Evolutionary conservation across 345 rosid species (phyloP).

Genomic region (Melastoma malabathricum): DNA sequence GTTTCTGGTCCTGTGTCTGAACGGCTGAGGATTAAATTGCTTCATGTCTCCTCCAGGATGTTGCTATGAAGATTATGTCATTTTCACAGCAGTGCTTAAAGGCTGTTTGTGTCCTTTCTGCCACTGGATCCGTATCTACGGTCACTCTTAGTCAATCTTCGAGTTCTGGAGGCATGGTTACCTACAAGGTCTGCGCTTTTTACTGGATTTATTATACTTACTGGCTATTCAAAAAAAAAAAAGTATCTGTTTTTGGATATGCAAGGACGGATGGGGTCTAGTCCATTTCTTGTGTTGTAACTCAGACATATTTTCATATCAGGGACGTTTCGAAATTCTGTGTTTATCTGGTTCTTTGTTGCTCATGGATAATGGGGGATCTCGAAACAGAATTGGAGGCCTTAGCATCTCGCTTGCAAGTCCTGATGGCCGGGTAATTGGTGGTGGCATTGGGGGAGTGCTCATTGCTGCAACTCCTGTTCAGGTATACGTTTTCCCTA

Average conservation of each 20-base stretch:
- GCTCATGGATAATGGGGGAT: constrained; percentile 30
- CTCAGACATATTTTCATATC: constrained; percentile 7
- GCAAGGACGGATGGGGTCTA: no score
- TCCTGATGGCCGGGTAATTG: constrained; percentile 89
- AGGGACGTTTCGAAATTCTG: constrained; percentile 89
- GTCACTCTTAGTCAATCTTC: constrained; percentile 79
- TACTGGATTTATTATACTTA: neutral
- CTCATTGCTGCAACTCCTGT: constrained; percentile 85
- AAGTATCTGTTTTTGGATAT: no score
- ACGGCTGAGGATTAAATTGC: neutral
- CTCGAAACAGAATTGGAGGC: constrained; percentile 54
- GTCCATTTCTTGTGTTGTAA: no score
- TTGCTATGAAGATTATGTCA: constrained; percentile 66
- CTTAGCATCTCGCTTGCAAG: constrained; percentile 89
- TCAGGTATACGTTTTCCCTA: constrained; percentile 28
- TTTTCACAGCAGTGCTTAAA: constrained; percentile 88
- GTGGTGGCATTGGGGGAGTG: constrained; percentile 86
- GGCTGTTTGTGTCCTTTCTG: constrained; percentile 72
- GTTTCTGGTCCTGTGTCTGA: neutral
- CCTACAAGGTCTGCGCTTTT: constrained; percentile 59
- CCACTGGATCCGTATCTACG: constrained; percentile 85
- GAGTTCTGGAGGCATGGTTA: constrained; percentile 60
- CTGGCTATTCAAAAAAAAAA: neutral
- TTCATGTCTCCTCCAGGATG: constrained; percentile 33
- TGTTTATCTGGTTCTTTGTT: constrained; percentile 73